These are phyloP conservation scores for Stentor roeselii DNA, from an alignment of 73 alveolate species.

Conservation along the genomic window DNA sequence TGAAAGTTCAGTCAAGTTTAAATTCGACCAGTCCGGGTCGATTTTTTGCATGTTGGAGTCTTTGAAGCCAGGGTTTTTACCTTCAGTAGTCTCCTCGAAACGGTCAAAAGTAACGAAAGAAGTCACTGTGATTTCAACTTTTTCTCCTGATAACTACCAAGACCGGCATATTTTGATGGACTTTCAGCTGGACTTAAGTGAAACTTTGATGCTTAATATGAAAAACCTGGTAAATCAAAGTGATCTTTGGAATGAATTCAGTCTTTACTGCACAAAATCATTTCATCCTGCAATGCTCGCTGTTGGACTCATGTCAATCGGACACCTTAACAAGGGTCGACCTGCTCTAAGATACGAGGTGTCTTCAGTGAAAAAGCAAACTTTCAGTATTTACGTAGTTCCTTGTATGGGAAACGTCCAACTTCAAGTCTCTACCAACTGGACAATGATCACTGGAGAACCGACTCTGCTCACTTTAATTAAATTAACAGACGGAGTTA, in stretches of 20 bases:
- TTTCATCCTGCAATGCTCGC: not conserved
- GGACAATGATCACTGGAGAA: slow-evolving; percentile 8
- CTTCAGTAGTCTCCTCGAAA: not conserved
- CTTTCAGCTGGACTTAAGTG: too few relatives aligned
- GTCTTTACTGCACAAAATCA: not conserved
- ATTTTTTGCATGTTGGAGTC: not conserved
- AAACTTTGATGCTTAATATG: not conserved
- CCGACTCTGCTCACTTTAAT: not conserved
- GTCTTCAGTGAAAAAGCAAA: not conserved
- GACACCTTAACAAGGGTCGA: not conserved
- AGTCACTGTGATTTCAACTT: not conserved
- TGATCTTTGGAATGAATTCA: not conserved
- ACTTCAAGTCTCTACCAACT: slow-evolving; percentile 14
- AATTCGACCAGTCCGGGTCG: not conserved
- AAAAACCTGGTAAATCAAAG: not conserved
- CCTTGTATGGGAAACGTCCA: slow-evolving; percentile 12
- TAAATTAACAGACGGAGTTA: not conserved
- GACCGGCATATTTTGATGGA: not conserved
- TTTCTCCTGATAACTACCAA: not conserved
- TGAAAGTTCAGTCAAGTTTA: not conserved
- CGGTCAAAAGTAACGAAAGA: not conserved
- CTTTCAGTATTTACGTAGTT: too few relatives aligned
- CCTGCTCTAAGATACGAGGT: not conserved
- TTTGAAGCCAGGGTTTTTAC: not conserved
- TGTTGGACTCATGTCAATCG: not conserved